These are phyloP conservation scores for Fusarium sp. DNA, from an alignment of 2,329 filamentous ascomycete species.

Conservation along the genomic window DNA sequence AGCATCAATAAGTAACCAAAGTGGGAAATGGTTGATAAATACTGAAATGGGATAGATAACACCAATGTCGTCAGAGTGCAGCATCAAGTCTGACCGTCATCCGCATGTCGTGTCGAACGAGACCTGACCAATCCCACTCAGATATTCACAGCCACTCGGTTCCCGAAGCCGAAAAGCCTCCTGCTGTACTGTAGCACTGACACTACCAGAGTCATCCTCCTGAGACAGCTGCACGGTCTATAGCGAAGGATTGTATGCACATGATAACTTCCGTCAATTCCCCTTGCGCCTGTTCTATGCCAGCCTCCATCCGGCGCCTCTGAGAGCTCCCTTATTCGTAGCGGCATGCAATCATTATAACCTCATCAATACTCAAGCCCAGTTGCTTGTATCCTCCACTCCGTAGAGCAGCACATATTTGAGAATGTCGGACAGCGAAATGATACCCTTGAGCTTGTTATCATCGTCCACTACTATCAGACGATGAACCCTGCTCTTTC, in stretches of 20 bases:
- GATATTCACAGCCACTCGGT: constrained; percentile 16
- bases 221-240: too few species aligned
- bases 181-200: too few species aligned
- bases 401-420: constrained; percentile 91
- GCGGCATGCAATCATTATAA: constrained; percentile 39
- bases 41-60: constrained; percentile 4
- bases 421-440: constrained; percentile 95
- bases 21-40: constrained; percentile 8
- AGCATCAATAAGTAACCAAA: constrained; percentile 1
- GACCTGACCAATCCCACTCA: constrained; percentile 32
- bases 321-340: constrained; percentile 20
- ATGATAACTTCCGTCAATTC: constrained; percentile 37
- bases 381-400: constrained; percentile 62
- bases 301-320: constrained; percentile 22
- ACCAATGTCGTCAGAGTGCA: constrained; percentile 33
- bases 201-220: too few species aligned
- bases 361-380: constrained; percentile 31
- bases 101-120: constrained; percentile 9
- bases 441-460: constrained; percentile 83
- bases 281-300: constrained; percentile 41
- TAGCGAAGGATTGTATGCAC: constrained; percentile 38
- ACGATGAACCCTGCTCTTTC: constrained; percentile 92
- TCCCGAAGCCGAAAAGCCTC: constrained; percentile 28
- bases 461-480: constrained; percentile 93
- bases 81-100: constrained; percentile 21